Base-by-base conservation (phyloP, 108 stramenopile genomes). In the Thalassiosira profunda region DNA sequence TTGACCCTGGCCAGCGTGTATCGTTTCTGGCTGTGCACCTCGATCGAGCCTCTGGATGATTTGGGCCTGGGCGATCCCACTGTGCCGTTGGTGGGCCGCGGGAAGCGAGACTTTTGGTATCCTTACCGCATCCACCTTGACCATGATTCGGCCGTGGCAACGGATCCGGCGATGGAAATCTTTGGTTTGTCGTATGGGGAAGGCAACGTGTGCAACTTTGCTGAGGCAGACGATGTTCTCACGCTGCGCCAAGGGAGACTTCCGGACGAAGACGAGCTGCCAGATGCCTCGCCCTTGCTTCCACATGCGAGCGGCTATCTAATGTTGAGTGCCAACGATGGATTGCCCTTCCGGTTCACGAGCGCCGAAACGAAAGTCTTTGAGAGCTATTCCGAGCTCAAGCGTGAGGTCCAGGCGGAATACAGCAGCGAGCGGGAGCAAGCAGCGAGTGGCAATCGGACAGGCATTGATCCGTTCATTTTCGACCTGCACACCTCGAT, bases 1-100 rank as follows among this genome's bases (percentile, higher is more conserved):
- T 62, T 72, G 29, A 80, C 81, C 29, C 72, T 89, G 12, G 64
- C 70, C 5, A 86, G 78, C 4, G 74, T 93, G 8, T 93, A 87
- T 51, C 87, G 90, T 15, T 70, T 95, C 12, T 95, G 92, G 92
- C 71, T 75, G 48, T 95, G 94, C 53, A 80, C 86, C 21, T 67
- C 79, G 2, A 44, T 51, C 33, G 59, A 60, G 5, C 58, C 60
- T 0, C 51, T 85, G 1, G 82, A 83, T 23, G 75, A 87, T 64
- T 54, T 86, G 28, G 84, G 86, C 17, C 42, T 87, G 15, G 86
- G 68, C n/a, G 70, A 76, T 41, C 43, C 80, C 24, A 38, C 48
- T n/a, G 59, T 63, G 20, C 56, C 55, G 4, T 28, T 25, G 3
- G 14, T 18, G 10, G 58, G 58, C 31, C 18, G 26, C 20, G 88